Percentiles rank a stretch among this genome's conserved stretches.
Evolutionary conservation across 306 rosid genomes (phyloP).

Genomic region (Fragaria ananassa): DNA sequence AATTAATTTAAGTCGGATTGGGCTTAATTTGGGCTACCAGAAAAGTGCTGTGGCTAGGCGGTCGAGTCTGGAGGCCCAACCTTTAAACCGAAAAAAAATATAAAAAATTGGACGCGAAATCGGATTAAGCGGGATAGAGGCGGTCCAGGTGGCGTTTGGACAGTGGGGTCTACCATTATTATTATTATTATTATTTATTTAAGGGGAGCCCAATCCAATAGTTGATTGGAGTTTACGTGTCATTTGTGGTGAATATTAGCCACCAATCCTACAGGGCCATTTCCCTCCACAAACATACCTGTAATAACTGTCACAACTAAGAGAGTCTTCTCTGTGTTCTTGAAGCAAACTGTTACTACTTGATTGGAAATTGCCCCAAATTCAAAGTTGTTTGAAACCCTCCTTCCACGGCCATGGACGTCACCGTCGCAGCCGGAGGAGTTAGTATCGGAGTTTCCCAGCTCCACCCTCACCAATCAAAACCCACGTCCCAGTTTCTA

Average conservation of each 20-base stretch:
- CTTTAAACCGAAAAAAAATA: too few species aligned
- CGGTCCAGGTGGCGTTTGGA: too few species aligned
- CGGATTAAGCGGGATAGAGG: too few species aligned
- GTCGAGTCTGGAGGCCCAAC: too few species aligned
- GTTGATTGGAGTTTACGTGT: conserved; percentile 15
- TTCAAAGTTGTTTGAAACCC: not conserved
- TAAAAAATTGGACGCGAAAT: too few species aligned
- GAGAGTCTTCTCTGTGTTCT: not conserved
- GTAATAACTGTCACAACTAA: conserved; percentile 28
- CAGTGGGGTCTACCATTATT: too few species aligned
- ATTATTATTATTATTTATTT: too few species aligned
- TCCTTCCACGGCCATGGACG: conserved; percentile 37
- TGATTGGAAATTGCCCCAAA: conserved; percentile 1
- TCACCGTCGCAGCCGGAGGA: conserved; percentile 56
- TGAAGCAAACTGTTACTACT: not conserved
- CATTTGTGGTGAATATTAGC: conserved; percentile 34
- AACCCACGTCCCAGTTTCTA: conserved; percentile 52
- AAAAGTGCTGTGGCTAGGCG: too few species aligned
- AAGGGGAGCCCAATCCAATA: not conserved
- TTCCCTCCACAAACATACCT: conserved; percentile 58
- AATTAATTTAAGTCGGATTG: too few species aligned
- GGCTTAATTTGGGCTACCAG: too few species aligned
- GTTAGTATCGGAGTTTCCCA: conserved; percentile 46
- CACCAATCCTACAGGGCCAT: conserved; percentile 38
- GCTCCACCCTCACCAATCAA: conserved; percentile 46